Evolutionary conservation across 495 filamentous ascomycete species (phyloP).

Genomic region (Xylaria palmicola): DNA sequence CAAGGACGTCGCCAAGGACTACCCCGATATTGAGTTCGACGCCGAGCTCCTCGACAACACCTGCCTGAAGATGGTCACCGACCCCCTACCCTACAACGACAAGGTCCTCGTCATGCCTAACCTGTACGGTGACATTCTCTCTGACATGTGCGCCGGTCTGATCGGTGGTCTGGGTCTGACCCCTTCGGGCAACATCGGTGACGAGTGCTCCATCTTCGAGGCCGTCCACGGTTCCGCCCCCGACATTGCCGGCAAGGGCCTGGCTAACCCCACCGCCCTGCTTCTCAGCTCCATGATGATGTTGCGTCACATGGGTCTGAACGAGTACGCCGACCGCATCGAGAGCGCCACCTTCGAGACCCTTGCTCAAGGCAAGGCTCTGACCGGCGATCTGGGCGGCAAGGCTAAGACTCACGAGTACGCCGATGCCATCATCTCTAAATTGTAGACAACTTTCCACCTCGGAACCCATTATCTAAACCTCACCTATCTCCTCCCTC

Average conservation of each 20-base stretch:
- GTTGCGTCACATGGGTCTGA: slow-evolving; percentile 96
- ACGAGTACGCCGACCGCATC: slow-evolving; percentile 80
- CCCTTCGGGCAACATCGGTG: slow-evolving; percentile 96
- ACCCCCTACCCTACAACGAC: slow-evolving; percentile 94
- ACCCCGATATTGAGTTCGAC: slow-evolving; percentile 91
- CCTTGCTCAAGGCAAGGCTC: slow-evolving; percentile 88
- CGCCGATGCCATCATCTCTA: slow-evolving; percentile 83
- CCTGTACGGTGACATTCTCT: slow-evolving; percentile 98
- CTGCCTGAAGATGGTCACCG: slow-evolving; percentile 95
- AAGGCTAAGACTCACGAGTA: slow-evolving; percentile 92
- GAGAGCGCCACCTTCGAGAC: slow-evolving; percentile 93
- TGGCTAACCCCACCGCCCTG: slow-evolving; percentile 93
- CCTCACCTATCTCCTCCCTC: not conserved
- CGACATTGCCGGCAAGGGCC: slow-evolving; percentile 92
- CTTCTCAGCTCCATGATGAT: slow-evolving; percentile 96
- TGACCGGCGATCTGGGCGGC: slow-evolving; percentile 94
- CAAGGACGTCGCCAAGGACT: slow-evolving; percentile 83
- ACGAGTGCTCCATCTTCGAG: slow-evolving; percentile 99
- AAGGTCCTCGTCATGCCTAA: slow-evolving; percentile 99
- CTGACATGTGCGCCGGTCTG: slow-evolving; percentile 98
- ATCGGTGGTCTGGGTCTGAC: slow-evolving; percentile 97
- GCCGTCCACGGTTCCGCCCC: slow-evolving; percentile 97
- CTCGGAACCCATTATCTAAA: slow-evolving; percentile 7
- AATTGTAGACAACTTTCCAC: slow-evolving; percentile 55
- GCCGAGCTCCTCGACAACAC: slow-evolving; percentile 97